These are phyloP conservation scores for Silene vulgaris DNA, from an alignment of 179 eudicot genomes.

Conservation along the genomic window DNA sequence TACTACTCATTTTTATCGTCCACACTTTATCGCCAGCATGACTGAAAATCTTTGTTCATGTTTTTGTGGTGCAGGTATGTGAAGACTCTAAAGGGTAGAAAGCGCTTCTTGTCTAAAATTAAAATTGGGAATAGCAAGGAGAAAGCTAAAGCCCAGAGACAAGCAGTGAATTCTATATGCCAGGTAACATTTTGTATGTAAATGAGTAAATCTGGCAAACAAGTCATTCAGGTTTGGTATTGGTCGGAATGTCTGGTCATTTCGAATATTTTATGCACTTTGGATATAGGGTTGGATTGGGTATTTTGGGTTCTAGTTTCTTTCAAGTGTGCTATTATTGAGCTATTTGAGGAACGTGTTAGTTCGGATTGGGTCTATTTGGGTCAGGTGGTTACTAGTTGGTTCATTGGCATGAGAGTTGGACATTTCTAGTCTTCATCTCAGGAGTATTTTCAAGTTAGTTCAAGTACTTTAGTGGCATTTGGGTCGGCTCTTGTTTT, in stretches of 20 bases:
- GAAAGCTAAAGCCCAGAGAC: conserved; percentile 92
- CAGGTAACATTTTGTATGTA: conserved; percentile 46
- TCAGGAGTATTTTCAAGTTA: no score
- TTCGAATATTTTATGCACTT: no score
- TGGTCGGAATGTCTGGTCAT: not conserved
- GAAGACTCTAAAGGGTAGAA: conserved; percentile 83
- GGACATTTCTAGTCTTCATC: no score
- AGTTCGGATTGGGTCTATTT: not conserved
- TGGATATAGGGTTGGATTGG: no score
- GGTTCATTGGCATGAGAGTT: no score
- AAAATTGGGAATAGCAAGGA: conserved; percentile 72
- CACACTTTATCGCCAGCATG: not conserved
- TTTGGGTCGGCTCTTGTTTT: no score
- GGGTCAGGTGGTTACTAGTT: no score
- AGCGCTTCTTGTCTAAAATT: conserved; percentile 83
- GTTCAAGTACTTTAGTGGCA: no score
- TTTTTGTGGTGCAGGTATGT: conserved; percentile 53
- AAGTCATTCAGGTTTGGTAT: not conserved
- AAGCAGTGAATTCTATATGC: conserved; percentile 98
- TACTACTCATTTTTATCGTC: no score
- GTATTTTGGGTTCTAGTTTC: no score
- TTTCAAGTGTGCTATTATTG: no score
- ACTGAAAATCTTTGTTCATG: conserved; percentile 10
- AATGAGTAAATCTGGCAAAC: not conserved
- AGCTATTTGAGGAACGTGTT: no score